Evolutionary conservation across 2,329 filamentous ascomycete genomes (phyloP).

Genomic region (Anthostomella pinea): DNA sequence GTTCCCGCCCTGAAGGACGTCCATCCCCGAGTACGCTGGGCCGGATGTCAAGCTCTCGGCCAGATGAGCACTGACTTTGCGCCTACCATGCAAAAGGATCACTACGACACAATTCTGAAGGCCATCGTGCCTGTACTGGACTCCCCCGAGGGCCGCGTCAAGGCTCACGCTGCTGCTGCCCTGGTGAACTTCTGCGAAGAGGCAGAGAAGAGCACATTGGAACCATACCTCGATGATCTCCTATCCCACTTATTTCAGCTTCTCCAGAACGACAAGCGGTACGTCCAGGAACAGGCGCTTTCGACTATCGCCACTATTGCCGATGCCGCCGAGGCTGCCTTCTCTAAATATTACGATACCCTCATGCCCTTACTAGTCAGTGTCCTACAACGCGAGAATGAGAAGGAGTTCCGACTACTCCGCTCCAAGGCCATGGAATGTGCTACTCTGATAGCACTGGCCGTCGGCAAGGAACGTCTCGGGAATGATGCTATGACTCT

Average conservation of each 20-base stretch:
- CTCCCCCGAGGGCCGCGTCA: conserved; percentile 87
- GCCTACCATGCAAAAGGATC: conserved; percentile 95
- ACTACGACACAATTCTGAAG: conserved; percentile 81
- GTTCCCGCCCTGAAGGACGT: conserved; percentile 85
- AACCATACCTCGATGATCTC: conserved; percentile 89
- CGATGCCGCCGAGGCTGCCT: conserved; percentile 94
- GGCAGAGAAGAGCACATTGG: conserved; percentile 85
- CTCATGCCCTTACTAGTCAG: conserved; percentile 93
- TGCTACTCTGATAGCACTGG: conserved; percentile 90
- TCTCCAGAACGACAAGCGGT: conserved; percentile 87
- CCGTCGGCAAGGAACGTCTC: conserved; percentile 90
- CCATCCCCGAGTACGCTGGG: conserved; percentile 93
- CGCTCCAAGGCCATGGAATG: conserved; percentile 99
- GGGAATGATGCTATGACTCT: conserved; percentile 82
- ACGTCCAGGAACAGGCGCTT: conserved; percentile 94
- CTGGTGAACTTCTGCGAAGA: conserved; percentile 99
- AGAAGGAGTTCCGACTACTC: conserved; percentile 87
- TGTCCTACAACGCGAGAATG: conserved; percentile 83
- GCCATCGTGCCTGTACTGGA: conserved; percentile 91
- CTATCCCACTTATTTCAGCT: conserved; percentile 82
- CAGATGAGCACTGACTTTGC: conserved; percentile 99
- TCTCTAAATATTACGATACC: conserved; percentile 91
- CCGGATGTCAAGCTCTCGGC: conserved; percentile 95
- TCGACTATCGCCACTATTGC: conserved; percentile 98
- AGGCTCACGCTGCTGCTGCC: conserved; percentile 95